These are phyloP conservation scores for Mortierella hygrophila DNA, from an alignment of 192 early-diverging fungal species.

Conservation along the genomic window DNA sequence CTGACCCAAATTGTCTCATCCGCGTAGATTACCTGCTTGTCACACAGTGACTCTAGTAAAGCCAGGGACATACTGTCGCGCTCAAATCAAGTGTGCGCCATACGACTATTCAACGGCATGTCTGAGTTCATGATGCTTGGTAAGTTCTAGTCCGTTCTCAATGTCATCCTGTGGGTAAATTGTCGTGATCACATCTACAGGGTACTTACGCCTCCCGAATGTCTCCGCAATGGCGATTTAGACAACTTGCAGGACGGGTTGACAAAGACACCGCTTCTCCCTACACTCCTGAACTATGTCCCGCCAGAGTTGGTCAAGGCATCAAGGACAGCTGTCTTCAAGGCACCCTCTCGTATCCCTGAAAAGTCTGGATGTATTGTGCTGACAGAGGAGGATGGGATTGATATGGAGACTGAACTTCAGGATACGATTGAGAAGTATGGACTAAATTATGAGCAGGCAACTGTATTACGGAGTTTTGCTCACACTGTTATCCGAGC, in stretches of 20 bases:
- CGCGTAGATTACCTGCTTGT: constrained; percentile 56
- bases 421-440: constrained; percentile 53
- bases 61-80: constrained; percentile 33
- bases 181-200: not conserved
- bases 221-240: constrained; percentile 5
- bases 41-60: constrained; percentile 52
- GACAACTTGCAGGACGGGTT: constrained; percentile 55
- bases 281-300: constrained; percentile 55
- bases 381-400: constrained; percentile 53
- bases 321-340: constrained; percentile 35
- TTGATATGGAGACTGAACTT: constrained; percentile 58
- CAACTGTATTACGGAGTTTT: constrained; percentile 51
- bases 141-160: constrained; percentile 12
- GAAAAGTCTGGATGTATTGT: constrained; percentile 51
- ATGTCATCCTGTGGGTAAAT: not conserved
- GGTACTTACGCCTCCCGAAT: not conserved
- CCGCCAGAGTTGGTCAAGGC: constrained; percentile 34
- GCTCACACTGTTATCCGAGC: constrained; percentile 53
- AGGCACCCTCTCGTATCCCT: constrained; percentile 25
- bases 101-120: constrained; percentile 60
- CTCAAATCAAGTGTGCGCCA: constrained; percentile 32
- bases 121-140: constrained; percentile 69
- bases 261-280: constrained; percentile 55
- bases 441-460: constrained; percentile 63
- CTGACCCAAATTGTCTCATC: not conserved